These are phyloP conservation scores for Canna indica DNA, from an alignment of 176 grass and related monocot genomes.

Conservation along the genomic window DNA sequence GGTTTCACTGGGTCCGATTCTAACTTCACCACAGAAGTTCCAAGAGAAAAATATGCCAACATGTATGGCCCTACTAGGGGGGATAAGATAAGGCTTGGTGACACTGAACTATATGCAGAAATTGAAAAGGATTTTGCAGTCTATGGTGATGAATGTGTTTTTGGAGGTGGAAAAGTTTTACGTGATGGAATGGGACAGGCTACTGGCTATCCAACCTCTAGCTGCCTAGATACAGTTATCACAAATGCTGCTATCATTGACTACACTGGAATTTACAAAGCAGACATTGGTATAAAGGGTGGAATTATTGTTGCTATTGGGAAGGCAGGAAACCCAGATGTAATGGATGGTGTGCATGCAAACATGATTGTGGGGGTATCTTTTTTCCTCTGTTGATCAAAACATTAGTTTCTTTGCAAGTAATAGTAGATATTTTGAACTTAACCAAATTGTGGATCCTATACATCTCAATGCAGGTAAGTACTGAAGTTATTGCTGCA, in stretches of 20 bases:
- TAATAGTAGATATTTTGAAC: background rate
- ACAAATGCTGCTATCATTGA: conserved; percentile 95
- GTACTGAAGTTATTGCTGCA: conserved; percentile 88
- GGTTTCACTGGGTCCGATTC: conserved; percentile 57
- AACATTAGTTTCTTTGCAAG: background rate
- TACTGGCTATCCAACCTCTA: conserved; percentile 36
- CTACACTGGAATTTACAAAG: conserved; percentile 95
- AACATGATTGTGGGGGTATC: conserved; percentile 94
- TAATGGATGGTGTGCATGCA: conserved; percentile 67
- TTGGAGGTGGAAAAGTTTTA: conserved; percentile 93
- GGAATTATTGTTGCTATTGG: conserved; percentile 60
- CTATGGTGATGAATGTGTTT: conserved; percentile 95
- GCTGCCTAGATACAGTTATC: conserved; percentile 76
- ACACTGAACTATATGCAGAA: conserved; percentile 81
- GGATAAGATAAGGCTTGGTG: conserved; percentile 92
- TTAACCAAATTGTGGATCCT: conserved; percentile 1
- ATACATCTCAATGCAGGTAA: conserved; percentile 45
- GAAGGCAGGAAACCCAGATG: conserved; percentile 93
- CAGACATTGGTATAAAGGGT: conserved; percentile 89
- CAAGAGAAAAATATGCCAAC: conserved; percentile 78
- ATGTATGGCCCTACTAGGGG: conserved; percentile 94
- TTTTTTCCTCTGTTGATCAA: background rate
- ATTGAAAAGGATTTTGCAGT: conserved; percentile 80
- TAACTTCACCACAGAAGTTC: conserved; percentile 38
- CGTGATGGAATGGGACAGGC: conserved; percentile 94